Evolutionary conservation across 768 basidiomycete species (phyloP), one percentile per base, ranked within the genome.

Genomic region (Mycena albidolilacea): DNA sequence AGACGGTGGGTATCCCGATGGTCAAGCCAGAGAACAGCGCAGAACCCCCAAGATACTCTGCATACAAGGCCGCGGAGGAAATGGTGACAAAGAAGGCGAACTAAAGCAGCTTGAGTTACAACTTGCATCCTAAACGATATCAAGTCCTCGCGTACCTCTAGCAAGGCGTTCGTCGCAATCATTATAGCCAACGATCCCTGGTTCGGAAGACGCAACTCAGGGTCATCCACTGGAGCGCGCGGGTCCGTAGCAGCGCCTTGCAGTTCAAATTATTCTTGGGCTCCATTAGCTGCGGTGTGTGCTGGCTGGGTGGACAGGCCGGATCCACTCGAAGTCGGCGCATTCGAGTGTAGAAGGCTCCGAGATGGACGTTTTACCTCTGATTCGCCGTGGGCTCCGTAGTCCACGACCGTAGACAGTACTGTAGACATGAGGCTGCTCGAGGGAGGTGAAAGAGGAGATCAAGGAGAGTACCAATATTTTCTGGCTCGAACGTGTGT

Each of bases 11-110:
- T 70, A 93, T 91, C 74, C 92, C 92, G 70, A 92, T 89, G 43
- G 87, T 87, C 7, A 94, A 77, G 63, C 92, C 91, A 44, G 91
- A 90, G 78, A 93, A 94, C 0, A 90, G 90, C n/a, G 90, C 83
- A n/a, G 83, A 87, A 19, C 92, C 92, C 23, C 91, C 91, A 8
- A 93, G 82, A 74, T 88, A 83, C 70, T 89, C 85, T 0, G 91
- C 89, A 76, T 93, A 93, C 64, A 85, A 83, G 76, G 88, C 89
- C 1, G 91, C 89, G 0, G 92, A 91, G 3, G 92, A 90, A 5
- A 93, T 89, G 52, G 92, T 84, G 69, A 92, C 87, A 79, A 92
- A 93, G 81, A 93, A 93, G 0, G 90, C 88, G 5, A 91, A 78
- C 92, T 30, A 30, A 3, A 30, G 30, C 30, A 30, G 3, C 30